A percentile compares a stretch with the other conserved stretches of the same genome.
Evolutionary conservation across 805 yeast species (phyloP).

Genomic region (Danielia oregonensis): DNA sequence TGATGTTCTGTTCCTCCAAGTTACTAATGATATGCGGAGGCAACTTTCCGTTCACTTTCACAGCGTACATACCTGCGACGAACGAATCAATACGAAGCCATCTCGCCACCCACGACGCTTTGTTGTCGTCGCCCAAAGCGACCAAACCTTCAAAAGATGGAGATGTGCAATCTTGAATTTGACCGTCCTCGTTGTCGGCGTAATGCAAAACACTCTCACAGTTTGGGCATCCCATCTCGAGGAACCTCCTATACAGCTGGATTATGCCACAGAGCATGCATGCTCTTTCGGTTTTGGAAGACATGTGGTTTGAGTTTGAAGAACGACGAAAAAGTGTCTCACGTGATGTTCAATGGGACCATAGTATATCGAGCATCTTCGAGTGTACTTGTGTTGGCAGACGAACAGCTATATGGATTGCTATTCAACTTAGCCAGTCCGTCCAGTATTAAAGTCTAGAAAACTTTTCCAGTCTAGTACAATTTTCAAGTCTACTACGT

Average conservation of each 20-base stretch:
- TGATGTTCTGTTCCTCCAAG: slow-evolving; percentile 68
- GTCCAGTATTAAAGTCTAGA: too few relatives aligned
- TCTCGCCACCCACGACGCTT: slow-evolving; percentile 90
- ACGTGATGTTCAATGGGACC: too few relatives aligned
- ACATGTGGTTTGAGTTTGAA: slow-evolving; percentile 28
- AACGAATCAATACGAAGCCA: slow-evolving; percentile 92
- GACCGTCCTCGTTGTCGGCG: slow-evolving; percentile 74
- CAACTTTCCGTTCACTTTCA: slow-evolving; percentile 84
- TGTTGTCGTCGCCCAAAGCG: slow-evolving; percentile 77
- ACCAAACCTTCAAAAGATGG: slow-evolving; percentile 95
- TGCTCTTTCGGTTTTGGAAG: slow-evolving; percentile 78
- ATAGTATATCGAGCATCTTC: too few relatives aligned
- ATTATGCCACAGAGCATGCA: slow-evolving; percentile 96
- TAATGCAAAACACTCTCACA: slow-evolving; percentile 85
- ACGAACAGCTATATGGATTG: too few relatives aligned
- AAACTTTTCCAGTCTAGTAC: too few relatives aligned
- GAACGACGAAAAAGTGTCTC: too few relatives aligned
- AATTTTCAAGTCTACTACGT: too few relatives aligned
- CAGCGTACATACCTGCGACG: slow-evolving; percentile 89
- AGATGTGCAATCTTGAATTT: slow-evolving; percentile 88
- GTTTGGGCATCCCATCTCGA: slow-evolving; percentile 90
- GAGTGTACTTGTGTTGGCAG: too few relatives aligned
- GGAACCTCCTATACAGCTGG: slow-evolving; percentile 68
- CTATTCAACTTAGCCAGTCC: too few relatives aligned
- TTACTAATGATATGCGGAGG: slow-evolving; percentile 82